Evolutionary conservation across 2,329 filamentous ascomycete species (phyloP), one percentile per base, ranked within the genome.

Genomic region (Cercospora zeae-maydis): DNA sequence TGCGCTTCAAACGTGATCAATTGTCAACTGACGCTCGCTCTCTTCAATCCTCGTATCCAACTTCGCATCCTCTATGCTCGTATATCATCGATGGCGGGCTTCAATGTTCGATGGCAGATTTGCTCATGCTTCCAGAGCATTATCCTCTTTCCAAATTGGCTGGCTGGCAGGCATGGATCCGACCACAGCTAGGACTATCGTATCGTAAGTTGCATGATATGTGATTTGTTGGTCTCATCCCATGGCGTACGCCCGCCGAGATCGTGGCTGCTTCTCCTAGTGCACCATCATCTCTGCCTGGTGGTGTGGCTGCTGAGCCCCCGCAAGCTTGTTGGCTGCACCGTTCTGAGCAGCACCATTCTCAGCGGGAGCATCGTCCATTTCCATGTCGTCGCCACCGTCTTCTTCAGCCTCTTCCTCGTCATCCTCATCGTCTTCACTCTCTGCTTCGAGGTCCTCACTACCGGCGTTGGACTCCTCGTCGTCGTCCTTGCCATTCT

Each of bases 381-480:
- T 71, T 54, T 73, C 71, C 68, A 73, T 72, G n/a, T 73, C 71
- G 19, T 71, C 70, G 52, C 66, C 70, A 39, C 70, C 68, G 33
- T 75, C 78, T 54, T 75, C 73, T 19, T 56, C 62, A 56, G 80
- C 78, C 61, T 82, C 82, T 36, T 71, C 69, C 14, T 73, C 69
- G 37, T 75, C 72, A 59, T 78, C 78, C 39, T 77, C 77, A 37
- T 75, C 72, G 49, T 80, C 78, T 61, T 83, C 82, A 58, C 70
- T 75, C 66, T 77, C 77, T 31, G 69, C 76, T 49, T 74, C 76
- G 16, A 81, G 78, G 53, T 80, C 84, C 55, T 84, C 86, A 39
- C 83, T 85, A 6, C 78, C 84, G 59, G 84, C 84, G 62, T 86
- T 84, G 62, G 85, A 84, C 51, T 88, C 86, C 36, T 88, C 83